Base-by-base conservation (phyloP, 2,329 filamentous ascomycete genomes). In the Aspergillus arachidicola region DNA sequence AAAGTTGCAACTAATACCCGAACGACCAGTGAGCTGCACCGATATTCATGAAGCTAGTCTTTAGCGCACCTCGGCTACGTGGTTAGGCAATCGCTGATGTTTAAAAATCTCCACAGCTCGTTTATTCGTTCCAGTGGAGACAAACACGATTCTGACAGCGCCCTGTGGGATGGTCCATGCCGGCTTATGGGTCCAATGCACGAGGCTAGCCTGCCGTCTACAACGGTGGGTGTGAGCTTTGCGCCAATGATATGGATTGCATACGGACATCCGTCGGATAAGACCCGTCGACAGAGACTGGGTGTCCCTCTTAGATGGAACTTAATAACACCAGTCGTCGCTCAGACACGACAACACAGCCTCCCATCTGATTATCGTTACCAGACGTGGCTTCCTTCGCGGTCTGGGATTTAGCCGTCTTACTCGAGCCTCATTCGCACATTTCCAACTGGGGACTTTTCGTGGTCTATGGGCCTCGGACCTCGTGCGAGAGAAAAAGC, bases 361-460 rank as follows among this genome's bases (percentile, higher is more conserved):
- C 38, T n/a, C 19, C 38, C 38, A n/a, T n/a, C 7, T 6, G 38
- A 41, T 41, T 9, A n/a, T 19, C 38, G 7, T 41, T 41, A 3
- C 38, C 38, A 1, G 9, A 7, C 7, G 9, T 41, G 34, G 26
- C 14, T 34, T 36, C 34, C 16, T 41, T 19, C 38, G 2, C 6
- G 38, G 0, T 3, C 6, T n/a, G 19, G 3, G 6, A 9, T n/a
- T 41, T 9, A 0, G 38, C 19, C 38, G 38, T 19, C 5, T n/a
- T 41, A 1, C 7, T 41, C 7, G 6, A 41, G 38, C 19, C 19
- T 41, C 16, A 41, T n/a, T 41, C 16, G 3, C 3, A n/a, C 7
- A n/a, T 4, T n/a, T n/a, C 19, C 38, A n/a, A 3, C 38, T 6
- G 4, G 38, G 16, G 2, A 85, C 10, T 34, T 34, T 12, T 34